Evolutionary conservation across 2,329 filamentous ascomycete genomes (phyloP).

Genomic region (Macrophomina tecta): DNA sequence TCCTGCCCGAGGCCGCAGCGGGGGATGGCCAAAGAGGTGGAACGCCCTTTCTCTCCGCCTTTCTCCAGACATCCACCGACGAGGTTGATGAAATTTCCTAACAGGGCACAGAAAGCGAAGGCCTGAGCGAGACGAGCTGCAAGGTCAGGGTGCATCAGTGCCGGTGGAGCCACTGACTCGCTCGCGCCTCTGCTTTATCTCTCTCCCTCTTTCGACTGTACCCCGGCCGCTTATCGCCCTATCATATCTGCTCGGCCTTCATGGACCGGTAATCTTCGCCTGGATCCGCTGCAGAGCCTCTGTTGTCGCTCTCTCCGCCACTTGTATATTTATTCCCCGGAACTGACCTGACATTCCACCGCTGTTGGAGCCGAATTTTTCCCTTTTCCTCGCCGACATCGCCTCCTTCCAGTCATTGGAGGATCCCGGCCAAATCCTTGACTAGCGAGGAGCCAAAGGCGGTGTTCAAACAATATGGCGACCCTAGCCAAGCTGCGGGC

Average conservation of each 20-base stretch:
- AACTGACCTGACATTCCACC: not conserved
- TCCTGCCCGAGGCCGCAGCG: not conserved
- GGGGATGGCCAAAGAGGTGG: not conserved
- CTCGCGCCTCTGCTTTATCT: conserved; percentile 11
- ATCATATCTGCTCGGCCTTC: conserved; percentile 11
- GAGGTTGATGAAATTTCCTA: conserved; percentile 5
- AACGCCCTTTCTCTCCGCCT: not conserved
- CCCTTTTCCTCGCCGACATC: conserved; percentile 16
- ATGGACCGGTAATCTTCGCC: conserved; percentile 15
- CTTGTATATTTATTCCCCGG: conserved; percentile 4
- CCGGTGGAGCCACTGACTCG: conserved; percentile 18
- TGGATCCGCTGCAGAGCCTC: not conserved
- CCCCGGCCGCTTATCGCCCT: conserved; percentile 22
- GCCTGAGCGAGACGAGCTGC: not conserved
- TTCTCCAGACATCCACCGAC: not conserved
- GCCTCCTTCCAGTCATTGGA: not conserved
- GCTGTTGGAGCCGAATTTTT: conserved; percentile 19
- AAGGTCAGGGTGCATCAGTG: conserved; percentile 14
- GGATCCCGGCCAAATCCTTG: not conserved
- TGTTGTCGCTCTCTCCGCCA: not conserved
- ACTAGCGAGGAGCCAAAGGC: not conserved
- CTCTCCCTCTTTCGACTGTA: conserved; percentile 3
- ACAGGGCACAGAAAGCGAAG: conserved; percentile 5
- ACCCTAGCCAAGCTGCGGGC: conserved; percentile 3
- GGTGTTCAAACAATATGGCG: conserved; percentile 4